phyloP scores from a whole-genome alignment of 352 stramenopile species.

The Phytophthora sojae region DNA sequence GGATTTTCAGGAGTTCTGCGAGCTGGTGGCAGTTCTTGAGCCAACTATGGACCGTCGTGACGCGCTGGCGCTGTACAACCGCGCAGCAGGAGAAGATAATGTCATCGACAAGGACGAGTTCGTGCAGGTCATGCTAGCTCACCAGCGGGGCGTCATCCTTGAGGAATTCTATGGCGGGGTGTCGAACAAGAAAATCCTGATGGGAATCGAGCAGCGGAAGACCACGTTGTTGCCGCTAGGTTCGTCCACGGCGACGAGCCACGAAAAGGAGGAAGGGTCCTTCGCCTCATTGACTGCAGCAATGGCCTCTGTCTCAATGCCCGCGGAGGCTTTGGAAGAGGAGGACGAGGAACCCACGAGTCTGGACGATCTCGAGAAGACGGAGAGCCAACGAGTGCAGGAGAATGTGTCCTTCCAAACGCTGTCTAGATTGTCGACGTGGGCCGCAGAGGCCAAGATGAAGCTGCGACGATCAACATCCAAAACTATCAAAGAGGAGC shows the following conservation, averaged over 20 bases:
- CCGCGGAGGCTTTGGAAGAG: conserved; percentile 32
- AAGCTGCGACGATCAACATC: conserved; percentile 40
- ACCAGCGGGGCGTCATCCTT: conserved; percentile 72
- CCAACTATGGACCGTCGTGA: conserved; percentile 73
- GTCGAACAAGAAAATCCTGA: conserved; percentile 63
- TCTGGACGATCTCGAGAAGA: conserved; percentile 14
- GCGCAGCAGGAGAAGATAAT: conserved; percentile 70
- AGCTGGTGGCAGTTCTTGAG: conserved; percentile 68
- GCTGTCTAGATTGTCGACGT: conserved; percentile 61
- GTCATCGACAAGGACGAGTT: conserved; percentile 88
- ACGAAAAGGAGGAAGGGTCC: conserved; percentile 62
- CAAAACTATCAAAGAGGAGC: conserved; percentile 26
- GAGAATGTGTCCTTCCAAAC: conserved; percentile 74
- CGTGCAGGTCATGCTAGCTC: conserved; percentile 74
- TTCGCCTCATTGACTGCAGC: conserved; percentile 65
- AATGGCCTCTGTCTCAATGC: conserved; percentile 45
- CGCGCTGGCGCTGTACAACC: conserved; percentile 65
- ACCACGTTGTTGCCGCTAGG: conserved; percentile 35
- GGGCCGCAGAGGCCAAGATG: conserved; percentile 62
- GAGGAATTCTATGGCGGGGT: conserved; percentile 66
- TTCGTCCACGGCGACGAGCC: conserved; percentile 19
- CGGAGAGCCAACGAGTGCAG: conserved; percentile 37
- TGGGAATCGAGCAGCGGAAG: conserved; percentile 60
- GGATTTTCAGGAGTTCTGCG: conserved; percentile 79
- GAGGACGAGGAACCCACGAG: conserved; percentile 39